phyloP scores from a whole-genome alignment of 352 stramenopile species.

The Globisporangium middletonii region DNA sequence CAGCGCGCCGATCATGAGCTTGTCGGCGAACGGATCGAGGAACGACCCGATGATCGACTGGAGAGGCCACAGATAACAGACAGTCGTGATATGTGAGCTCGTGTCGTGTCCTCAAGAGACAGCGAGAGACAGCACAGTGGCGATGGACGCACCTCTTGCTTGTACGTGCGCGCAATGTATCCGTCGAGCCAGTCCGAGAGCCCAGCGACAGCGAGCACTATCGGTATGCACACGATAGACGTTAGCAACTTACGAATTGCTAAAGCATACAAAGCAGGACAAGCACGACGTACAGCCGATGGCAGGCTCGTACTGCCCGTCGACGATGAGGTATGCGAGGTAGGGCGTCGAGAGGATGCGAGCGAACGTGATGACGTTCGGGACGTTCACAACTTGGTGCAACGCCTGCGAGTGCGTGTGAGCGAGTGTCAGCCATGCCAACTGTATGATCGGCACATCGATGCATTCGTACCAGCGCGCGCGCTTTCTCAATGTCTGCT shows the following conservation, averaged over 20 bases:
- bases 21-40: constrained; percentile 79
- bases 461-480: constrained; percentile 27
- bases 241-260: not conserved
- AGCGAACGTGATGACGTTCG: constrained; percentile 76
- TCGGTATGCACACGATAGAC: not conserved
- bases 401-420: constrained; percentile 24
- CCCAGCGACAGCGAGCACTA: constrained; percentile 66
- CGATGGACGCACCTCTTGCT: constrained; percentile 41
- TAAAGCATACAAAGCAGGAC: not conserved
- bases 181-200: constrained; percentile 80
- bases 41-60: constrained; percentile 78
- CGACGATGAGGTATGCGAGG: constrained; percentile 63
- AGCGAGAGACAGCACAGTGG: no score
- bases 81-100: not conserved
- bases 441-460: not conserved
- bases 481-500: constrained; percentile 43
- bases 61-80: not conserved
- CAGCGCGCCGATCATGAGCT: constrained; percentile 69
- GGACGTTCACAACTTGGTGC: constrained; percentile 71
- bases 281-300: constrained; percentile 42
- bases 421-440: not conserved
- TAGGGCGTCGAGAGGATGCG: constrained; percentile 76
- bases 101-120: no score
- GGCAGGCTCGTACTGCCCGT: constrained; percentile 56
- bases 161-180: constrained; percentile 69